Base-by-base conservation (phyloP, 768 basidiomycete genomes). In the Psilocybe azurescens region DNA sequence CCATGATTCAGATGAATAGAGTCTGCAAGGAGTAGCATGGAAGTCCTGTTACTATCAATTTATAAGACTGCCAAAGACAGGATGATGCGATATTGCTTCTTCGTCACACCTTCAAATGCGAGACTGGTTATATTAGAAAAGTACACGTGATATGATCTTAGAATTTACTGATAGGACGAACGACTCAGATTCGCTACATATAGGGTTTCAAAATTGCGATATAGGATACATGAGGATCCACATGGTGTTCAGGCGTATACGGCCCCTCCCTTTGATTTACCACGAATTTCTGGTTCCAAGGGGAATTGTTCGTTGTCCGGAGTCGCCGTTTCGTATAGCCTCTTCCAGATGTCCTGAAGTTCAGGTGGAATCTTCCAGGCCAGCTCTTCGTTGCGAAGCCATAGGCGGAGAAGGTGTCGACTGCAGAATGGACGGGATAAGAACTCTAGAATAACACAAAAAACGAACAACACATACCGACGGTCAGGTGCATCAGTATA, bases 401-500 rank as follows among this genome's bases (percentile, higher is more conserved):
- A 78, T 20, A 79, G 67, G 9, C 78, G 74, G 38, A 78, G 70
- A 5, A 79, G 73, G 61, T 79, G 77, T 9, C 76, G 77, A 46
- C 77, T 78, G 28, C 7, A 36, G 24, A 44, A 9, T 3, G 33
- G 32, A 56, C 4, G 16, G 49, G 13, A 38, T 29, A 18, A n/a
- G 7, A 38, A n/a, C 5, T n/a, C 13, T 18, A 58, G 24, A 62
- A 16, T 5, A 30, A 39, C 4, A 18, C 47, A 51, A n/a, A 2
- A 69, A 59, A 44, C 9, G 8, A 3, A 9, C 24, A 11, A n/a
- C 2, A 59, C 79, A 59, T 60, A 81, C 81, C 75, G 75, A 39
- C 78, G 69, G 56, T 77, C 74, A 5, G 69, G 68, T 33, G 70
- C 71, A 66, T 82, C 81, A n/a, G 62, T 67, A 60, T 77, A 82